Conservation (phyloP, 1,284 basidiomycete genomes). For the Takashimella koratensis region DNA sequence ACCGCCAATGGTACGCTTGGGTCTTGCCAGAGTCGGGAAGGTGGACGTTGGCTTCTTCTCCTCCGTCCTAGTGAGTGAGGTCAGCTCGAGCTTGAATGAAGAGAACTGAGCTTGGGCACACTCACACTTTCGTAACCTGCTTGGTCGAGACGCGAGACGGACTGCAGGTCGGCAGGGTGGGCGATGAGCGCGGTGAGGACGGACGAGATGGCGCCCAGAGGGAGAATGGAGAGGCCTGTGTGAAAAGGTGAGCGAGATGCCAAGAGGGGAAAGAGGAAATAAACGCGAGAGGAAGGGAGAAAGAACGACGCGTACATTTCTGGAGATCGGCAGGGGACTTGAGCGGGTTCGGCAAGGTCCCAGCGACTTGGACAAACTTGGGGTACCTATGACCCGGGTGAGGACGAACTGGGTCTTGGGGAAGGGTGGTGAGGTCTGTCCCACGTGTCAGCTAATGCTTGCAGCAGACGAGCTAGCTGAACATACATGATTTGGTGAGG, state of each 20-base stretch:
- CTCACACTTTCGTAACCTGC: constrained; percentile 47
- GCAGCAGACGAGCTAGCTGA: background rate
- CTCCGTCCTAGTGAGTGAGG: constrained; percentile 35
- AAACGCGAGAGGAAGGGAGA: background rate
- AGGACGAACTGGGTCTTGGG: constrained; percentile 34
- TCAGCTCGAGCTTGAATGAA: background rate
- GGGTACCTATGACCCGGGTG: constrained; percentile 48
- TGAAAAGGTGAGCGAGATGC: too few relatives aligned
- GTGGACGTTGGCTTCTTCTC: constrained; percentile 29
- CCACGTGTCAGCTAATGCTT: background rate
- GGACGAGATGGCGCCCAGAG: constrained; percentile 39
- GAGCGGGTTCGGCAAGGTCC: constrained; percentile 38
- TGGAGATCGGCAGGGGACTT: constrained; percentile 44
- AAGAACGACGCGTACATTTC: constrained; percentile 23
- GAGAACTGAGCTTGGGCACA: background rate
- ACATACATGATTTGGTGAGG: constrained; percentile 43
- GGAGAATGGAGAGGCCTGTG: constrained; percentile 40
- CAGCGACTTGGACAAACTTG: constrained; percentile 40
- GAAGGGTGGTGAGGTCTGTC: constrained; percentile 23
- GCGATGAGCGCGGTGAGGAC: constrained; percentile 44
- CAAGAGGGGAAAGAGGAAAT: background rate
- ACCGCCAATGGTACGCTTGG: constrained; percentile 44
- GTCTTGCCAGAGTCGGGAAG: constrained; percentile 25
- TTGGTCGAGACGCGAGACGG: constrained; percentile 25
- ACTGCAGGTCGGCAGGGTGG: constrained; percentile 25